Base-by-base conservation (phyloP, 2,329 filamentous ascomycete species). In the Fusarium poae region DNA sequence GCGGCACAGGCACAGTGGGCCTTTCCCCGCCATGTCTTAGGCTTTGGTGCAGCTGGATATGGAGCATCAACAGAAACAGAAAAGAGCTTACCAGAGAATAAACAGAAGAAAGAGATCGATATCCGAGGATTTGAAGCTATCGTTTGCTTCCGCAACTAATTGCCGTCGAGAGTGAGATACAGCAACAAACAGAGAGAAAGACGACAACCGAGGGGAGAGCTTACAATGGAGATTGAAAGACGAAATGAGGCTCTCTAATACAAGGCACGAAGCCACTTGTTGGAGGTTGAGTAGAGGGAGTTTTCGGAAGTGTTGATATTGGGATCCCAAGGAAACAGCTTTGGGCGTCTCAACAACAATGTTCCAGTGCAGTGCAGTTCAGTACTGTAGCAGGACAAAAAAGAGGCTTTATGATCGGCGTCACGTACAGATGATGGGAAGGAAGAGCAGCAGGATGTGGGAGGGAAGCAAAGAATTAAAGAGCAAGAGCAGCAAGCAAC, bases 21-120 rank as follows among this genome's bases (percentile, higher is more conserved):
- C 69, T 57, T 57, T 50, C 60, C 54, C 54, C 50, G 49, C 57
- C 21, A 59, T 65, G 51, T 58, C 44, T 64, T 44, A 44, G 44
- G 53, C 29, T 49, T 45, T 21, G 42, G 53, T 57, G 55, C 62
- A 55, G 35, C 46, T 57, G 50, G 62, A 57, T 50, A 57, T 65
- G 53, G 49, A 21, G 52, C 25, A 55, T 25, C 34, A 56, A 55
- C 43, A 62, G 52, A 27, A 51, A 52, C 43, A 65, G 52, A 27
- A 53, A 42, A 53, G 64, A 64, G 60, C 72, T 69, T 72, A 74
- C 72, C 64, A 51, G 45, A 48, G 35, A 56, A 56, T 57, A 64
- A 67, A 37, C 60, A 65, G 67, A 62, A 40, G 68, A 44, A 65
- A 54, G 50, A 57, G 16, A n/a, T 61, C 34, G 42, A 61, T 61